Percentiles rank a stretch among this genome's conserved stretches.
Conservation (phyloP, 768 basidiomycete species). For the Lactarius deliciosus region DNA sequence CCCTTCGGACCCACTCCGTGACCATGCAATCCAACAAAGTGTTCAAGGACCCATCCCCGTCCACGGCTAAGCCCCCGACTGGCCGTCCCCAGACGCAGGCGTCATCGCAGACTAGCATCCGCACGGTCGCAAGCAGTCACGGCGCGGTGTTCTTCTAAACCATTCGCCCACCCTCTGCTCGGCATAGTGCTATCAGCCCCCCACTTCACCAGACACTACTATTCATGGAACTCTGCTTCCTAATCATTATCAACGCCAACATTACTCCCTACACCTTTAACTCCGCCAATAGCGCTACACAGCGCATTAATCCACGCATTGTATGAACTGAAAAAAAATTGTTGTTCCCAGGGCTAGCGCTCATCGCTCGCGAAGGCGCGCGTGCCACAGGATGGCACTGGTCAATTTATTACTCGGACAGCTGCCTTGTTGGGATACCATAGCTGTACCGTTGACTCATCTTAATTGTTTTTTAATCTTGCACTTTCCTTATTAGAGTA, state of each 20-base stretch:
- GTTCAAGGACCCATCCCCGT: conserved; percentile 24
- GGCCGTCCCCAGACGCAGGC: conserved; percentile 20
- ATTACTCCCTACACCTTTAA: conserved; percentile 1
- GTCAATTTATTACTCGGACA: neutral
- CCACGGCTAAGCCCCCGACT: conserved; percentile 17
- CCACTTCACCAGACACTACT: neutral
- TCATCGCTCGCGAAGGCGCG: conserved; percentile 1
- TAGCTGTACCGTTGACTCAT: neutral
- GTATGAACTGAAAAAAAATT: neutral
- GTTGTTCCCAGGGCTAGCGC: conserved; percentile 2
- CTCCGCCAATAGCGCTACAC: neutral
- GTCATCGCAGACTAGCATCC: conserved; percentile 21
- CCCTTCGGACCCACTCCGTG: neutral
- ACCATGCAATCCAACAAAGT: conserved; percentile 15
- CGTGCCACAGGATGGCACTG: conserved; percentile 3
- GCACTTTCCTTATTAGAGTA: conserved; percentile 19
- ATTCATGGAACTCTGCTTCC: neutral
- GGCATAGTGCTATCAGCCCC: neutral
- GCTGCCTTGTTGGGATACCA: neutral
- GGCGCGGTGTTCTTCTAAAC: conserved; percentile 26
- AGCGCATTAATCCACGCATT: neutral
- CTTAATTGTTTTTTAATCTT: conserved; percentile 6
- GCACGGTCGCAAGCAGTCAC: conserved; percentile 22
- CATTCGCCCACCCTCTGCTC: neutral
- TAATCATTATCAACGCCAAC: conserved; percentile 7